Conservation (phyloP, 257 asterid species). For the Solanum tarapatanum region DNA sequence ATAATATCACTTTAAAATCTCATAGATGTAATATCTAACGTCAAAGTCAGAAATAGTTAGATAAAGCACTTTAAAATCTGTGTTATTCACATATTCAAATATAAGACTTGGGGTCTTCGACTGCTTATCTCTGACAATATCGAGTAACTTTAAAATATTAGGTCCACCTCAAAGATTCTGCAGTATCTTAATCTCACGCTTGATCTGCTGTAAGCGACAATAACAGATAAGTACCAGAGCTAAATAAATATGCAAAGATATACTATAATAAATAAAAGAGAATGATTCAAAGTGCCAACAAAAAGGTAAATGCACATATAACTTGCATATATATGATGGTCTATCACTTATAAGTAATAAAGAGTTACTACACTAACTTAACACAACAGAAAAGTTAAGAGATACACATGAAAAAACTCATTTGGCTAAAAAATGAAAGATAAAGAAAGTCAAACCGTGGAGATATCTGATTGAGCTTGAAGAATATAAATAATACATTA, state of each 20-base stretch:
- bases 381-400: background rate
- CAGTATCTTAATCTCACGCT: slow-evolving; percentile 1
- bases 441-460: background rate
- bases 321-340: background rate
- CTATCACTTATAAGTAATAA: background rate
- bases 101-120: slow-evolving; percentile 4
- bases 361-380: background rate
- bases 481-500: background rate
- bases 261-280: background rate
- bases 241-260: background rate
- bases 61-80: slow-evolving; percentile 3
- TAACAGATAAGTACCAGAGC: background rate
- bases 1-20: background rate
- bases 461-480: background rate
- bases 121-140: background rate
- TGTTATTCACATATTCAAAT: slow-evolving; percentile 6
- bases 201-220: background rate
- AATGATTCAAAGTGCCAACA: background rate
- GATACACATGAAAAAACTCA: background rate
- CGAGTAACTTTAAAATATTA: slow-evolving; percentile 1
- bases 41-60: background rate
- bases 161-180: slow-evolving; percentile 5
- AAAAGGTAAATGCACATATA: background rate
- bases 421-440: background rate
- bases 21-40: background rate